Evolutionary conservation across 2,329 filamentous ascomycete species (phyloP), one percentile per base, ranked within the genome.

Genomic region (Paradendryphiella salina): DNA sequence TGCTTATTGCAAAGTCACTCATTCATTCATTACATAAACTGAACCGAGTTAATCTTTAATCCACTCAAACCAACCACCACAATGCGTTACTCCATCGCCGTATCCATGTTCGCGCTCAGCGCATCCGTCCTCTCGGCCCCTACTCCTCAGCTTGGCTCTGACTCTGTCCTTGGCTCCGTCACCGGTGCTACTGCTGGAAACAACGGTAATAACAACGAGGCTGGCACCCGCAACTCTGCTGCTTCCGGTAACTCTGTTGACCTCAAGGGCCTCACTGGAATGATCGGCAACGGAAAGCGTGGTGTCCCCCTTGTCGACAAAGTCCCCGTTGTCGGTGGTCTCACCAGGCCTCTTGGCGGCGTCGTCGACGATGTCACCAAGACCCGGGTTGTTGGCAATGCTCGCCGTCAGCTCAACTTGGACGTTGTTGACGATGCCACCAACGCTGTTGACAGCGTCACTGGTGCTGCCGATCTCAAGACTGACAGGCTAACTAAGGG

Each of bases 61-160:
- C n/a, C 11, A 35, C 31, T 21, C 23, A 3, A 31, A 10, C 7
- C 34, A 40, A 46, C 36, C 36, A 21, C 21, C 55, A 50, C 37
- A 4, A 59, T 59, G 56, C 47, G 48, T 42, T 54, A 41, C 47
- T 60, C 55, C 46, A 8, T 59, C 28, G 36, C 57, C 5, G 23
- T 59, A 18, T 49, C 57, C 15, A 32, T 63, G 38, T 50, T 57
- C 35, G 52, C 54, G 21, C 46, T 63, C 39, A 50, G 54, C 17
- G 50, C 58, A 21, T 52, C 59, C 18, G 57, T 60, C 14, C 32
- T 57, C n/a, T 41, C 57, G 11, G 60, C 60, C 3, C 60, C 60
- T 20, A 53, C 49, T 18, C 57, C 57, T 8, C 50, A 59, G 32
- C 18, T 56, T 17, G 29, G 33, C 17, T 26, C 36, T 5, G 42